Evolutionary conservation across 495 filamentous ascomycete species (phyloP).

Genomic region (Tuber borchii): DNA sequence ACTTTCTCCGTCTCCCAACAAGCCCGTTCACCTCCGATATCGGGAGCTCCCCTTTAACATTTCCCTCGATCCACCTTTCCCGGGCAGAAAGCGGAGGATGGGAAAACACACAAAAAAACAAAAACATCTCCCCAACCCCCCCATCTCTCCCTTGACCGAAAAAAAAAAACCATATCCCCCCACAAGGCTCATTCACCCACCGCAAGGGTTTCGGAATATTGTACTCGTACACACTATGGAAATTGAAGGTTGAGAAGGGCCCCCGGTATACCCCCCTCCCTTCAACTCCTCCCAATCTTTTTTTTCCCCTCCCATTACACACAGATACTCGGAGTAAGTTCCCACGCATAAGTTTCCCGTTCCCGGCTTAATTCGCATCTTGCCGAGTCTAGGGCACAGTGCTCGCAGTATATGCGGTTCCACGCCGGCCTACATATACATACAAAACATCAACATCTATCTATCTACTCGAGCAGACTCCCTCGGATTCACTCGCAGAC

Average conservation of each 20-base stretch:
- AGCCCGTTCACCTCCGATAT: conserved; percentile 12
- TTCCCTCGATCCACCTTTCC: neutral
- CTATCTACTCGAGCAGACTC: neutral
- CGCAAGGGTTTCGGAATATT: neutral
- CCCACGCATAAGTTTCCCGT: conserved; percentile 30
- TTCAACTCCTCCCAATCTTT: conserved; percentile 19
- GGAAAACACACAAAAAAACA: neutral
- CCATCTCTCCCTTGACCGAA: neutral
- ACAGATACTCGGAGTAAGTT: conserved; percentile 23
- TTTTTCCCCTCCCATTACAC: conserved; percentile 6
- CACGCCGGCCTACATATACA: conserved; percentile 1
- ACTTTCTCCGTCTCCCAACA: conserved; percentile 35
- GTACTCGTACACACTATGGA: neutral
- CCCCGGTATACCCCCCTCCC: conserved; percentile 6
- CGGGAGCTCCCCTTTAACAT: neutral
- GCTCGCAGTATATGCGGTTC: neutral
- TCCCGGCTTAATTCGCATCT: conserved; percentile 27
- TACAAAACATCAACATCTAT: neutral
- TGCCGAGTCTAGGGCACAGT: conserved; percentile 2
- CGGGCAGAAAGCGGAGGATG: neutral
- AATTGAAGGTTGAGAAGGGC: neutral
- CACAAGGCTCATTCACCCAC: neutral
- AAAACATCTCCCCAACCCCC: neutral
- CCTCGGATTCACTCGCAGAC: neutral
- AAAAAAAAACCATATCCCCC: neutral